Conservation (phyloP, 208 protist genomes). For the Trypanosoma rangeli region DNA sequence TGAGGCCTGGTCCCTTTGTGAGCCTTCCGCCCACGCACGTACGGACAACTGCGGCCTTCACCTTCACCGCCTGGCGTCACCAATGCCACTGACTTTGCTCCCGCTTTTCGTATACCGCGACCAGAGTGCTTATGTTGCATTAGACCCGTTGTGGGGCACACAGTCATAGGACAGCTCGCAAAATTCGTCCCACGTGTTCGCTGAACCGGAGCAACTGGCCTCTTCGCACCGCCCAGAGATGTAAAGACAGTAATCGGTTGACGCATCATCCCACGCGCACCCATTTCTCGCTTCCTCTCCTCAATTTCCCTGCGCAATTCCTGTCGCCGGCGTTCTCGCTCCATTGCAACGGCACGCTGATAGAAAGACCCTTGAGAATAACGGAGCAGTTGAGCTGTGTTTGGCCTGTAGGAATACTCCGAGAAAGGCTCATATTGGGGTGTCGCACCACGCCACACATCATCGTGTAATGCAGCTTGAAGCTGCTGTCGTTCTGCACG, state of each 20-base stretch:
- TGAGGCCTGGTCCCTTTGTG: slow-evolving; percentile 6
- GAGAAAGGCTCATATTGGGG: neutral
- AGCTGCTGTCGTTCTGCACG: slow-evolving; percentile 40
- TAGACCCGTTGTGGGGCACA: slow-evolving; percentile 7
- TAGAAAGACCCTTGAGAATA: slow-evolving; percentile 42
- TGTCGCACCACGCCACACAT: slow-evolving; percentile 11
- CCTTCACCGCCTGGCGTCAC: neutral
- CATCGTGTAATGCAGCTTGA: slow-evolving; percentile 18
- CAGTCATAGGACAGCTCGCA: neutral
- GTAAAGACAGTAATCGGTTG: neutral
- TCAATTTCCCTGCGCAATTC: slow-evolving; percentile 67
- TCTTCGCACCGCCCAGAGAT: neutral
- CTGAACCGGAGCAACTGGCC: neutral
- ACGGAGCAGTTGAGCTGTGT: slow-evolving; percentile 73
- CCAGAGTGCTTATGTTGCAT: slow-evolving; percentile 3
- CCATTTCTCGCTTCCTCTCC: slow-evolving; percentile 47
- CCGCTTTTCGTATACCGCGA: neutral
- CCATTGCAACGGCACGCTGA: slow-evolving; percentile 45
- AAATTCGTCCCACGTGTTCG: neutral
- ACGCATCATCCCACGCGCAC: slow-evolving; percentile 11
- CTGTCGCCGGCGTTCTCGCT: slow-evolving; percentile 56
- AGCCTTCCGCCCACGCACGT: neutral
- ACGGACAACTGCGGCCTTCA: neutral
- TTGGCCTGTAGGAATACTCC: slow-evolving; percentile 31
- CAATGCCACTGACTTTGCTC: slow-evolving; percentile 1